Conservation (phyloP, 305 asterid genomes). For the Withania somnifera region DNA sequence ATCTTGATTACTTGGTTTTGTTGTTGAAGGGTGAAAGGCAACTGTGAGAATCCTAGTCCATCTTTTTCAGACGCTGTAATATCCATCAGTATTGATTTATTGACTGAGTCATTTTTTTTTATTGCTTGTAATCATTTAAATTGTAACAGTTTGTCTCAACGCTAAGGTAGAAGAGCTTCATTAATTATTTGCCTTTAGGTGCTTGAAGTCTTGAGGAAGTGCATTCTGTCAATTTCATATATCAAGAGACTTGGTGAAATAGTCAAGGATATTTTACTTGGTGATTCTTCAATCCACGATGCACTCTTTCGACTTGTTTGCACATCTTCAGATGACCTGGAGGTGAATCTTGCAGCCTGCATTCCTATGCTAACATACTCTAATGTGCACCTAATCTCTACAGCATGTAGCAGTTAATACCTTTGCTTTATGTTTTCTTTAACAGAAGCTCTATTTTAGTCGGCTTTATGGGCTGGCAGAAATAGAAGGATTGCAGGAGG, state of each 20-base stretch:
- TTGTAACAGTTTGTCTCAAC: neutral
- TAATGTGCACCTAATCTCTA: neutral
- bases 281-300: conserved; percentile 80
- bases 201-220: conserved; percentile 72
- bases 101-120: neutral
- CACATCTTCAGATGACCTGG: conserved; percentile 56
- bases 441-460: conserved; percentile 65
- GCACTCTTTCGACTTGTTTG: conserved; percentile 79
- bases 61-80: neutral
- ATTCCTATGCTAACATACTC: neutral
- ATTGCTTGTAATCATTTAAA: neutral
- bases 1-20: neutral
- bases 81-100: neutral
- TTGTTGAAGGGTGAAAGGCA: neutral
- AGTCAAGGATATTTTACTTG: conserved; percentile 52
- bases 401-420: neutral
- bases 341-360: conserved; percentile 41
- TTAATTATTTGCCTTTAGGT: conserved; percentile 38
- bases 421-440: conserved; percentile 2
- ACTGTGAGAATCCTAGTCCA: neutral
- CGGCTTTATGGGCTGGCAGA: conserved; percentile 68
- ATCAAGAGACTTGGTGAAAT: conserved; percentile 47
- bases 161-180: neutral
- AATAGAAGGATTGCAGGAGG: conserved; percentile 76
- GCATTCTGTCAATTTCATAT: conserved; percentile 43